These are phyloP conservation scores for Lathyrus sativus DNA, from an alignment of 306 rosid species.

Conservation along the genomic window DNA sequence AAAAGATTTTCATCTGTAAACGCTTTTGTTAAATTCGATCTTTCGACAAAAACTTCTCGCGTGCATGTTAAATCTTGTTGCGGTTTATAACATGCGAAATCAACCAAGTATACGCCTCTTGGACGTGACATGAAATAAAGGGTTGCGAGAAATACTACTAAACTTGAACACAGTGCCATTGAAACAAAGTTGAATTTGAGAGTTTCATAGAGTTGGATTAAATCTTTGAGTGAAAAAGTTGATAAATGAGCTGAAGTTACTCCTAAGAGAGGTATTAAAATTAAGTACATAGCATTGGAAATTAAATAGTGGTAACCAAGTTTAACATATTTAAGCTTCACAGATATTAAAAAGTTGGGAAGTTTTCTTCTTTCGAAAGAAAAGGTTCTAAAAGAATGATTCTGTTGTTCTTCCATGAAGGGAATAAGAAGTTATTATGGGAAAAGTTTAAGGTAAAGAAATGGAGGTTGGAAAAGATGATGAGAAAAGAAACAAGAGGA, in stretches of 20 bases:
- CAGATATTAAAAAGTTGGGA: constrained; percentile 74
- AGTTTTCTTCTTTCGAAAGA: constrained; percentile 40
- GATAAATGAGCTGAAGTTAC: constrained; percentile 60
- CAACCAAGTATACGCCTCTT: constrained; percentile 56
- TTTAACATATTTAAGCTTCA: constrained; percentile 77
- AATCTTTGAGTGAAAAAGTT: constrained; percentile 42
- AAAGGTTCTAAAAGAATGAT: background rate
- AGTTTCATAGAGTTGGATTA: constrained; percentile 49
- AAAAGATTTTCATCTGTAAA: constrained; percentile 63
- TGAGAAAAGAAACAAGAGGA: background rate
- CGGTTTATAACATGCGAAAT: constrained; percentile 80
- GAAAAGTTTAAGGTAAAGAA: constrained; percentile 8
- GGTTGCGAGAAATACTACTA: constrained; percentile 63
- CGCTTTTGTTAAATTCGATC: constrained; percentile 47
- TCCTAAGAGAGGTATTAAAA: constrained; percentile 57
- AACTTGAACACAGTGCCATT: constrained; percentile 47
- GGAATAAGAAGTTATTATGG: background rate
- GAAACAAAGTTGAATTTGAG: constrained; percentile 62
- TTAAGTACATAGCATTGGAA: constrained; percentile 77
- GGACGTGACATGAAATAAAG: constrained; percentile 83
- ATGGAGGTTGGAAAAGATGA: constrained; percentile 1
- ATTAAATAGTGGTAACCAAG: constrained; percentile 87
- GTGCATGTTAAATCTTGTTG: constrained; percentile 50
- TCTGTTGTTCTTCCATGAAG: constrained; percentile 10
- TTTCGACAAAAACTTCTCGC: constrained; percentile 51